Conservation (phyloP, 805 yeast species). For the Teunomyces cretensis region DNA sequence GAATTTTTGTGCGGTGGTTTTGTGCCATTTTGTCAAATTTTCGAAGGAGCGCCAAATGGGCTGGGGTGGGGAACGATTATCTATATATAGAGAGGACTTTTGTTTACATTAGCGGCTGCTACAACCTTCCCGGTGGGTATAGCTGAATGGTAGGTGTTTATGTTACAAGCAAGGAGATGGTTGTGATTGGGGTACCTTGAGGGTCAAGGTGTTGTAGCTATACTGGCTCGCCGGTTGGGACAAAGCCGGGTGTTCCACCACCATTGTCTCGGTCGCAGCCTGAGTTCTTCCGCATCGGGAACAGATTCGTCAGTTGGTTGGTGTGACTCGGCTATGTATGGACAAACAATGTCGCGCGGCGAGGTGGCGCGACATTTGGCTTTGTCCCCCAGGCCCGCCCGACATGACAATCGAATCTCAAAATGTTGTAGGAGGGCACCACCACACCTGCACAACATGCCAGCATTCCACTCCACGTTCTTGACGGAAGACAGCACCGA, state of each 20-base stretch:
- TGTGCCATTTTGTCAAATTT: neutral
- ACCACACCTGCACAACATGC: slow-evolving; percentile 26
- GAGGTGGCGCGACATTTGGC: neutral
- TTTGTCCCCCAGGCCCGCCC: neutral
- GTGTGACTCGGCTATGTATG: neutral
- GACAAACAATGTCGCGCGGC: neutral
- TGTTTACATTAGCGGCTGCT: too few relatives aligned
- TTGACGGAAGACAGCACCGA: slow-evolving; percentile 57
- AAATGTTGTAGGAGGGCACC: too few relatives aligned
- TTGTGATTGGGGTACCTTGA: too few relatives aligned
- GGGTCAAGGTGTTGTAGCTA: too few relatives aligned
- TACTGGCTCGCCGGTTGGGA: too few relatives aligned
- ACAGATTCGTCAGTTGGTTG: neutral
- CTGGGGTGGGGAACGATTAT: slow-evolving; percentile 1
- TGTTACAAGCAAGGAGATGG: too few relatives aligned
- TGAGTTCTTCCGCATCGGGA: neutral
- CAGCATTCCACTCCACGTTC: slow-evolving; percentile 81
- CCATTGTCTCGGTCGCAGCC: neutral
- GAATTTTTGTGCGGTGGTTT: slow-evolving; percentile 2
- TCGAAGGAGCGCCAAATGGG: slow-evolving; percentile 1
- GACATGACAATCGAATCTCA: too few relatives aligned
- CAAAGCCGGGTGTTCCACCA: neutral
- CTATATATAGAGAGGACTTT: neutral
- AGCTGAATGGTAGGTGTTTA: too few relatives aligned
- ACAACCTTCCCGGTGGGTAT: too few relatives aligned